Evolutionary conservation across 352 stramenopile species (phyloP).

Genomic region (Hyaloperonospora arabidopsidis): DNA sequence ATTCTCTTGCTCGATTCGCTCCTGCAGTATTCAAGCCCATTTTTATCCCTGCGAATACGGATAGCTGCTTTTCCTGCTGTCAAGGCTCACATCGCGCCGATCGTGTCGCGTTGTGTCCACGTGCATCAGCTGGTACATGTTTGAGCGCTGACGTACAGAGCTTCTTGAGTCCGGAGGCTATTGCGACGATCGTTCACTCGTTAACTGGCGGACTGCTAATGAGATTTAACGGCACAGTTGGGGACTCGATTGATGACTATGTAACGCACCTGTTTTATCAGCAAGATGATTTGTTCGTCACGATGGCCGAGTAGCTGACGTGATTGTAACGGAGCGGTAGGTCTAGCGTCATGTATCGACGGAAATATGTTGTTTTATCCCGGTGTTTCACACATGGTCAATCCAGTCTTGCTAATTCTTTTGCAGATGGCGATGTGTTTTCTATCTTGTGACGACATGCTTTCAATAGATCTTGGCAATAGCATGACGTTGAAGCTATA

Average conservation of each 20-base stretch:
- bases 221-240: constrained; percentile 73
- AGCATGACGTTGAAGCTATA: no score
- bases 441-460: no score
- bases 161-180: constrained; percentile 68
- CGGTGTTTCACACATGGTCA: no score
- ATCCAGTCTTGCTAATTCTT: no score
- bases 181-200: constrained; percentile 64
- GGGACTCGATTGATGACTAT: constrained; percentile 58
- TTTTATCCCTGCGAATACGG: constrained; percentile 60
- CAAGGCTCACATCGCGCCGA: constrained; percentile 48
- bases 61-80: constrained; percentile 73
- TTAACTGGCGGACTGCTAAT: constrained; percentile 68
- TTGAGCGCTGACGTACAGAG: constrained; percentile 61
- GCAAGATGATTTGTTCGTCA: constrained; percentile 67
- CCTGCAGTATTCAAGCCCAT: constrained; percentile 56
- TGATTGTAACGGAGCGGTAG: no score
- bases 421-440: no score
- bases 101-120: constrained; percentile 51
- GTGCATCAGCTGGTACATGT: constrained; percentile 41
- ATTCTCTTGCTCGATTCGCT: constrained; percentile 58
- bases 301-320: constrained; percentile 37
- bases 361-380: no score
- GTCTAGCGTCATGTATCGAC: no score
- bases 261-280: constrained; percentile 57
- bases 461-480: no score